Conservation (phyloP, 2,329 filamentous ascomycete genomes). For the Xylaria sp. region DNA sequence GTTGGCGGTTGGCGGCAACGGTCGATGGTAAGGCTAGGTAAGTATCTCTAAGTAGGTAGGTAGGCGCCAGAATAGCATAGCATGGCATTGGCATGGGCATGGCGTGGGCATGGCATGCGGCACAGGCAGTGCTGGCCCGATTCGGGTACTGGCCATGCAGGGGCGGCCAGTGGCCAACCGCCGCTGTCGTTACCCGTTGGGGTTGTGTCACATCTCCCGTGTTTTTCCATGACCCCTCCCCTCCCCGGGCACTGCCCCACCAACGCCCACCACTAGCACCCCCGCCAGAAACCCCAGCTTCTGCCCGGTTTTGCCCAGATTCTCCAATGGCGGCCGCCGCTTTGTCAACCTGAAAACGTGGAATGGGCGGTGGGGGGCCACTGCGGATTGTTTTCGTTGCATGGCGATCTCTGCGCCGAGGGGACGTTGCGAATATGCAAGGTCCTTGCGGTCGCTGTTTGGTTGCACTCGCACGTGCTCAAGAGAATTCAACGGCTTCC, state of each 20-base stretch:
- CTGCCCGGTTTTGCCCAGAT: no score
- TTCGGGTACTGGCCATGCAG: conserved; percentile 21
- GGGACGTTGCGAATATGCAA: conserved; percentile 22
- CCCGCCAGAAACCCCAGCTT: no score
- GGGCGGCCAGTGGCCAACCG: conserved; percentile 4
- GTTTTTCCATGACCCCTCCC: conserved; percentile 30
- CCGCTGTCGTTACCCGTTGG: not conserved
- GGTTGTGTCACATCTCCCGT: conserved; percentile 24
- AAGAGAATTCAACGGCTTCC: conserved; percentile 11
- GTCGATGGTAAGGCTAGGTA: conserved; percentile 16
- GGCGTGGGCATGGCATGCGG: no score
- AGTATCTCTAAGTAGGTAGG: no score
- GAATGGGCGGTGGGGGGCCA: not conserved
- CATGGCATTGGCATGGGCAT: no score
- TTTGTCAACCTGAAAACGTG: conserved; percentile 8
- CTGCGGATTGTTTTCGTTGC: conserved; percentile 28
- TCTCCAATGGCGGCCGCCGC: conserved; percentile 14
- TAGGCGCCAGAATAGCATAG: no score
- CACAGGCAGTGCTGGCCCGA: conserved; percentile 7
- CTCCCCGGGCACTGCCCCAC: no score
- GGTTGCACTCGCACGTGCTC: conserved; percentile 1
- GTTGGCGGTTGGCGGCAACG: no score
- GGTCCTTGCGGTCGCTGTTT: conserved; percentile 16
- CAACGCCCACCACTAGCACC: no score
- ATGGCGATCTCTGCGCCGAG: conserved; percentile 19